A percentile compares a stretch with the other conserved stretches of the same genome.
These are phyloP conservation scores for Malus sylvestris DNA, from an alignment of 306 rosid species.

Conservation along the genomic window DNA sequence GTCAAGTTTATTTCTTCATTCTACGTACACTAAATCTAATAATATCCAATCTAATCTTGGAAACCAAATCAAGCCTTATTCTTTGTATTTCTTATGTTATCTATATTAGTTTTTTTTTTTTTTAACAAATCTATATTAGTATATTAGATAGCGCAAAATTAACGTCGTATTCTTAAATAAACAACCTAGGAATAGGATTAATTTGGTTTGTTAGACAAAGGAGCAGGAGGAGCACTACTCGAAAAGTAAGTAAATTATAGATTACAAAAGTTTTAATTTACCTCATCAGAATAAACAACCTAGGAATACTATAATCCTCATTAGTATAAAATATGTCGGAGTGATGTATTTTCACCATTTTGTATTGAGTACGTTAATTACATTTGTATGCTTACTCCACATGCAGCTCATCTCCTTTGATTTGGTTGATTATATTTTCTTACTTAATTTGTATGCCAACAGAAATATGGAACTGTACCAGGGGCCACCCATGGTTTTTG, in stretches of 20 bases:
- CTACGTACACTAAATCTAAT: too few species aligned
- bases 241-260: not conserved
- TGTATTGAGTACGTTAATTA: not conserved
- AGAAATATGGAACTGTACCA: not conserved
- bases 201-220: not conserved
- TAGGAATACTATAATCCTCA: not conserved
- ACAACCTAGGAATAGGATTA: not conserved
- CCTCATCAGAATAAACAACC: not conserved
- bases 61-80: too few species aligned
- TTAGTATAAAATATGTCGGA: not conserved
- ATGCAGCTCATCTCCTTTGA: not conserved
- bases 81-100: too few species aligned
- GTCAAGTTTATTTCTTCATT: too few species aligned
- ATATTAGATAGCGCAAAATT: not conserved
- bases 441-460: slow-evolving; percentile 12
- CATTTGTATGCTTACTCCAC: not conserved
- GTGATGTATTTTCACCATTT: not conserved
- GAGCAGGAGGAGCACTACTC: not conserved
- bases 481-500: slow-evolving; percentile 20
- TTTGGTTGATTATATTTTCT: not conserved
- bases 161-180: not conserved
- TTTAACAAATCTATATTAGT: too few species aligned
- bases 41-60: too few species aligned
- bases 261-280: not conserved
- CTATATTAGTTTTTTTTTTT: too few species aligned